Percentiles rank a stretch among this genome's conserved stretches.
Evolutionary conservation across 257 asterid genomes (phyloP).

Genomic region (Verbascum thapsus): DNA sequence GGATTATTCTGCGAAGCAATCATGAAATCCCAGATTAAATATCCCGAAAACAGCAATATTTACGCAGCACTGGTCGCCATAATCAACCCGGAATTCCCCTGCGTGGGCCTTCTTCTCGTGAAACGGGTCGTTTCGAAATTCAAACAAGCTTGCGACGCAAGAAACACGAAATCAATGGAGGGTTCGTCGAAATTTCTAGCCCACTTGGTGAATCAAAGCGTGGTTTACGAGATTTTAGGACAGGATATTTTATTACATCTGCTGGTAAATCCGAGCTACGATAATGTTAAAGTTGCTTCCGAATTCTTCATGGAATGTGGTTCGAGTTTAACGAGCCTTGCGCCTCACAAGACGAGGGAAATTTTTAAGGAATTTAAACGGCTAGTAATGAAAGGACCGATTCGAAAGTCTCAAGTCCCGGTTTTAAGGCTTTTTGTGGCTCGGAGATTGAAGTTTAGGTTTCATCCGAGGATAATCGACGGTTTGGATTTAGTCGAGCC

Average conservation of each 20-base stretch:
- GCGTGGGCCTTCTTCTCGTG: constrained; percentile 35
- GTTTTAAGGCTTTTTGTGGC: constrained; percentile 36
- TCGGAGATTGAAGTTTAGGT: constrained; percentile 26
- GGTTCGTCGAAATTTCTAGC: constrained; percentile 31
- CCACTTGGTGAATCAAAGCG: constrained; percentile 40
- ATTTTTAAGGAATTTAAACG: constrained; percentile 37
- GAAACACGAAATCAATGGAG: constrained; percentile 17
- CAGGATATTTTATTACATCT: constrained; percentile 25
- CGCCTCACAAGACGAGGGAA: constrained; percentile 33
- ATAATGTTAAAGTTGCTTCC: constrained; percentile 41
- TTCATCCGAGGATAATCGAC: constrained; percentile 19
- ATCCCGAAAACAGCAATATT: constrained; percentile 27
- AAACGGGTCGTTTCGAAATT: constrained; percentile 32
- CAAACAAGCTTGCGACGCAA: constrained; percentile 12
- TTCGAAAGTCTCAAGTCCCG: constrained; percentile 25
- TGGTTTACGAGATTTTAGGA: constrained; percentile 30
- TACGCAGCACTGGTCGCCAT: constrained; percentile 39
- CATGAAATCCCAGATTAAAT: constrained; percentile 36
- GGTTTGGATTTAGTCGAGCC: constrained; percentile 40
- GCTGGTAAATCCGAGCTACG: constrained; percentile 36
- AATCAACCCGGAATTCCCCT: constrained; percentile 36
- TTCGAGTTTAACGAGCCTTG: constrained; percentile 16
- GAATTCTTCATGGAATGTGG: constrained; percentile 39
- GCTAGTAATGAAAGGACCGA: constrained; percentile 21
- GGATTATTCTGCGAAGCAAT: constrained; percentile 37